Base-by-base conservation (phyloP, 768 basidiomycete species). In the Fomitopsis serialis region DNA sequence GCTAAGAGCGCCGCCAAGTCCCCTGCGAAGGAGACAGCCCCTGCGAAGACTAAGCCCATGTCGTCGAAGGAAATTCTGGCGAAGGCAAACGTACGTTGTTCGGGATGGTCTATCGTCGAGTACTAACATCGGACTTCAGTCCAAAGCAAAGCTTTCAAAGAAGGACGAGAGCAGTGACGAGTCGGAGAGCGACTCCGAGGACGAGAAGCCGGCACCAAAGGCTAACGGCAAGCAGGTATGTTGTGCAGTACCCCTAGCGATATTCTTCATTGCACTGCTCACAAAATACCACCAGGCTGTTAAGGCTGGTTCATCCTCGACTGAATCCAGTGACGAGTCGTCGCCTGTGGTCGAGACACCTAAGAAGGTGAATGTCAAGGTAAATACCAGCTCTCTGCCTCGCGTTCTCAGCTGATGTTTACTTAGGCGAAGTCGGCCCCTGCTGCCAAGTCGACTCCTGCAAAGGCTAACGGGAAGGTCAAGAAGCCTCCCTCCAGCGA, bases 11-110 rank as follows among this genome's bases (percentile, higher is more conserved):
- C 61, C n/a, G 62, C 54, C 29, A 69, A 67, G 55, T 72, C 71
- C 55, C 58, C 63, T 21, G 70, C 63, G 37, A 63, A 61, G 55
- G 9, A 42, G 19, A 48, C 53, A 11, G 12, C 53, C 15, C 53
- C 58, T 42, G 65, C 65, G 54, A 65, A 63, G 32, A 45, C 55
- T 48, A 54, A 61, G 9, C 69, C 69, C n/a, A 58, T 61, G 15
- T 72, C 74, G 3, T 68, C 75, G 13, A 77, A 72, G 56, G 73
- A 74, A 47, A 74, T 74, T 22, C 62, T 76, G 0, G 73, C 70
- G 13, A 79, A 74, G 60, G 74, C 71, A 45, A 61, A 63, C 25
- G 59, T 54, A 42, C 34, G 13, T 45, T 21, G 5, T 21, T 19
- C 1, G 25, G 13, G 19, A 6, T 25, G 8, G 23, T 9, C 25